Base-by-base conservation (phyloP, 2,329 filamentous ascomycete genomes). In the Fusarium guadeloupense region DNA sequence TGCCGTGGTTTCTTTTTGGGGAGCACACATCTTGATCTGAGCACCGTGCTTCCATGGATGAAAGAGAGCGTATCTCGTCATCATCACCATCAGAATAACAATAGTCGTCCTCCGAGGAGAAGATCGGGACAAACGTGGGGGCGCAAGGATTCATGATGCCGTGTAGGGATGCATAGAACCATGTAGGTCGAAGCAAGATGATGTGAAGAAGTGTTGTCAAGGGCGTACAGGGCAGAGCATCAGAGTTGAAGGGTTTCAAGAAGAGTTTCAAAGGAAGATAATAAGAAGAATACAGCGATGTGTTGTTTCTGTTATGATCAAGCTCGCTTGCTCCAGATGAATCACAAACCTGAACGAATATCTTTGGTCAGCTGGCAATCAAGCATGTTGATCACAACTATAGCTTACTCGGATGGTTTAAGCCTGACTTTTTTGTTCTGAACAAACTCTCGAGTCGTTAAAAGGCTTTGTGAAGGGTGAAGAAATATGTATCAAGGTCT, bases 131-230 rank as follows among this genome's bases (percentile, higher is more conserved):
- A 41, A 73, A 73, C 16, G 63, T 56, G n/a, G 59, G 54, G 8
- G 71, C 71, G 16, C 58, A 62, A 4, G 71, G 71, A 56, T 74
- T 74, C 71, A 74, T 74, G 31, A 28, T 51, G 21, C 25, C 25
- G 28, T 28, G 16, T 9, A 14, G 25, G 4, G 34, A 28, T 39
- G 35, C 44, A 34, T 40, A 8, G 30, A 39, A 31, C 26, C 38
- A 37, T 49, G 13, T 46, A 31, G 10, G 19, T 44, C 26, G 35
- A 23, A 38, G 17, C 19, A 23, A 20, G n/a, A 23, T 23, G 28
- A 31, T 12, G 28, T 30, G 25, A 4, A 10, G 10, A 19, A 37
- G 10, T 17, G 6, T n/a, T 19, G 16, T 26, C 8, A 23, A 16
- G 28, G 14, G 30, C n/a, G 21, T 19, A 35, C 23, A 19, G 25